phyloP scores from a whole-genome alignment of 805 yeast genomes.

The Starmerella vaccinii region DNA sequence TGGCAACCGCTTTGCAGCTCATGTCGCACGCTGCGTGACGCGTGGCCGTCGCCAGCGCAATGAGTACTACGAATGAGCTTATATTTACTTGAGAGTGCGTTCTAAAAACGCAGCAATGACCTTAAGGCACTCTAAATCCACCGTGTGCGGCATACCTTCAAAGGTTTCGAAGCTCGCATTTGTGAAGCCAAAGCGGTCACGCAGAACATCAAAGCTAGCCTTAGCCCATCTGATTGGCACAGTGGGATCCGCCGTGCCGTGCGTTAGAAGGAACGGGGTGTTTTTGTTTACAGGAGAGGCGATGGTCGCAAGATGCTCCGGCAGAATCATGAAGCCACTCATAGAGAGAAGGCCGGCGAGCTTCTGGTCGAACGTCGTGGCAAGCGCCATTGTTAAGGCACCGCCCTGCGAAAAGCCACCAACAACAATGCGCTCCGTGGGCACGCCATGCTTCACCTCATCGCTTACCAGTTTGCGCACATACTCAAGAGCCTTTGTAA shows the following conservation, averaged over 20 bases:
- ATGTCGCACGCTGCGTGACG: constrained; percentile 78
- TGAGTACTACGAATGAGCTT: constrained; percentile 1
- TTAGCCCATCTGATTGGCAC: constrained; percentile 38
- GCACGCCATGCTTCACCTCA: constrained; percentile 31
- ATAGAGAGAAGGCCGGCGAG: constrained; percentile 70
- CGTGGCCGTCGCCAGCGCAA: constrained; percentile 34
- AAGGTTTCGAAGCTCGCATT: constrained; percentile 43
- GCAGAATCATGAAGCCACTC: constrained; percentile 57
- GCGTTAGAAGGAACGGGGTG: constrained; percentile 81
- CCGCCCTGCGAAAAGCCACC: constrained; percentile 98
- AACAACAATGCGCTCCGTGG: constrained; percentile 50
- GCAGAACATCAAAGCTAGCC: constrained; percentile 4
- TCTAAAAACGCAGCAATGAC: constrained; percentile 43
- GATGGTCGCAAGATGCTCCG: constrained; percentile 15
- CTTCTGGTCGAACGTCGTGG: constrained; percentile 32
- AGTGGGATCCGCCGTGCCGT: constrained; percentile 70
- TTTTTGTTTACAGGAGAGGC: constrained; percentile 37
- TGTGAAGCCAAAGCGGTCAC: constrained; percentile 38
- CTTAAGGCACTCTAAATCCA: constrained; percentile 53
- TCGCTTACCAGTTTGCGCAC: constrained; percentile 29
- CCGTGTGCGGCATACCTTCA: constrained; percentile 56
- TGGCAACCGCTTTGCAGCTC: constrained; percentile 87
- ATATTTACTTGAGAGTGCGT: constrained; percentile 23
- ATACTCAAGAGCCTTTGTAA: constrained; percentile 28
- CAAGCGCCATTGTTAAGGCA: constrained; percentile 47